Base-by-base conservation (phyloP, 2,329 filamentous ascomycete genomes). In the Trichoderma koningiopsis region DNA sequence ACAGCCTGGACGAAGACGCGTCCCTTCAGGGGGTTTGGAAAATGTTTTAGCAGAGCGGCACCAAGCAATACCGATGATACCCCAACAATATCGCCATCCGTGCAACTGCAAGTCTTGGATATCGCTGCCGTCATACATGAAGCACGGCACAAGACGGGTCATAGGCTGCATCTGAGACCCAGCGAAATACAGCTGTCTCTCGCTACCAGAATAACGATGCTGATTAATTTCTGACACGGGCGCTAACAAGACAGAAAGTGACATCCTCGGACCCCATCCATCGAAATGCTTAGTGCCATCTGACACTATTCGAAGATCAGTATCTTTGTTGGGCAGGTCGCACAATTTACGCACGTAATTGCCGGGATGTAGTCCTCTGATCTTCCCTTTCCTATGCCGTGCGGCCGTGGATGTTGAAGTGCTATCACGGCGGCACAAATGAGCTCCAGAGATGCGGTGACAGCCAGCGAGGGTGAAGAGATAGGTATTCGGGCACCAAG, bases 1-100 rank as follows among this genome's bases (percentile, higher is more conserved):
- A 67, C 64, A 67, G 64, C 64, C 64, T 56, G 37, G 53, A 19
- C 24, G 55, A 37, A 35, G 52, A 59, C 64, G 64, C 64, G 64
- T 58, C 64, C 53, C 2, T 47, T 47, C 35, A 66, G 22, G 62
- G 27, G 53, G n/a, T 27, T 22, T 27, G 16, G 29, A 3, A n/a
- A 47, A 55, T 10, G 49, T 33, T 19, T 56, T 43, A 33, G 29
- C 47, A 35, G 27, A 27, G 8, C 22, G 40, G 47, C 27, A 29
- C 31, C 33, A 43, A 43, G 43, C n/a, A 56, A 55, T 43, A 22
- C 49, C 61, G 61, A 64, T 31, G 47, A 52, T 43, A 55, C 22
- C 49, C 49, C 56, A 35, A 43, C 49, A 53, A 64, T 56, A 2
- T 64, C 33, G 33, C 35, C 4, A 52, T 19, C 22, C 24, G 29